These are phyloP conservation scores for Akanthomyces lecanii DNA, from an alignment of 2,329 filamentous ascomycete genomes.

Conservation along the genomic window DNA sequence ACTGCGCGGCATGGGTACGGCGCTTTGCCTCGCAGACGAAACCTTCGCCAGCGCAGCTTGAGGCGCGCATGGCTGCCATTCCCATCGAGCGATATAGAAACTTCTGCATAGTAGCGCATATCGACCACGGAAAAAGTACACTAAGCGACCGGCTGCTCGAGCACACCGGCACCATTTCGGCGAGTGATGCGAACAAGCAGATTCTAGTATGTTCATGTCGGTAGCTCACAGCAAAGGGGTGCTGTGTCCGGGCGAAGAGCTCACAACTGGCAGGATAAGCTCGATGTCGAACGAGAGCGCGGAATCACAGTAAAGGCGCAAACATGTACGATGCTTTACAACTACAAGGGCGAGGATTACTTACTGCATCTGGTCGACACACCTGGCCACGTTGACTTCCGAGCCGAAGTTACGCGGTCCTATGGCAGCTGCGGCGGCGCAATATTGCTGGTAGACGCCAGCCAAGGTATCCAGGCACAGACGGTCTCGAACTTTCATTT, in stretches of 20 bases:
- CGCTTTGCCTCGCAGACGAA: conserved; percentile 23
- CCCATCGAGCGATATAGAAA: conserved; percentile 81
- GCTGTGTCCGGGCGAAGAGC: neutral
- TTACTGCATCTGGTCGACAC: conserved; percentile 94
- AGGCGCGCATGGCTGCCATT: conserved; percentile 62
- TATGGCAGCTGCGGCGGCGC: conserved; percentile 96
- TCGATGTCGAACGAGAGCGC: conserved; percentile 92
- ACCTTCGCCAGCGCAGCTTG: conserved; percentile 31
- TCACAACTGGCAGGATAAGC: conserved; percentile 59
- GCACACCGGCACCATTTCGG: conserved; percentile 85
- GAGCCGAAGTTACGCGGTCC: conserved; percentile 90
- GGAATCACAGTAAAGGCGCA: conserved; percentile 99
- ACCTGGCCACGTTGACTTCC: conserved; percentile 95
- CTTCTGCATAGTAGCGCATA: conserved; percentile 98
- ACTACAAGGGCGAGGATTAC: conserved; percentile 79
- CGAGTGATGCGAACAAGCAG: conserved; percentile 81
- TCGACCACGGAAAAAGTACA: conserved; percentile 98
- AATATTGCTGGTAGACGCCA: conserved; percentile 87
- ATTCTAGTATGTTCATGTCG: conserved; percentile 52
- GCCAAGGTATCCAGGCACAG: conserved; percentile 94
- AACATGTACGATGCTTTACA: conserved; percentile 97
- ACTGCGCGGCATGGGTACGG: neutral
- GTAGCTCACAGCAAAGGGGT: neutral
- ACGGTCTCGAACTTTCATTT: conserved; percentile 98
- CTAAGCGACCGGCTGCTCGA: conserved; percentile 89